Evolutionary conservation across 1,284 basidiomycete species (phyloP).

Genomic region (Sporisorium sorghi): DNA sequence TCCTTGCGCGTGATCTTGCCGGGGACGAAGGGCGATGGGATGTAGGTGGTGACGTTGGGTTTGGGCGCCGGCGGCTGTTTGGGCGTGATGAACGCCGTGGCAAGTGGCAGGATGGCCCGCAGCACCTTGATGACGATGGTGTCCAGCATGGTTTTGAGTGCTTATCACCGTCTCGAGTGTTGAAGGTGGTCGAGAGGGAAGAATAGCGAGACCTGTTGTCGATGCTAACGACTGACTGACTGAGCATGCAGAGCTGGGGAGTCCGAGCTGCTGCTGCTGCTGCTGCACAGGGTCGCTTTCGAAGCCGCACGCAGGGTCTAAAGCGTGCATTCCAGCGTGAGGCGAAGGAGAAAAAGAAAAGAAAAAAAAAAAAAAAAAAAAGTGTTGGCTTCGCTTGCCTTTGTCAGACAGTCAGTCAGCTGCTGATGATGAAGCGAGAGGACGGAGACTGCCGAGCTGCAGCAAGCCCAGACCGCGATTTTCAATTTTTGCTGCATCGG

Average conservation of each 20-base stretch:
- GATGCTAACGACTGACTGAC: too few relatives aligned
- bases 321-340: neutral
- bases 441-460: neutral
- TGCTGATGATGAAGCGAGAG: neutral
- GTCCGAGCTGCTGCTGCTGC: neutral
- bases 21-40: constrained; percentile 43
- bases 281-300: neutral
- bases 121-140: constrained; percentile 33
- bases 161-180: neutral
- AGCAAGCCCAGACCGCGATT: neutral
- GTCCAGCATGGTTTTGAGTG: constrained; percentile 29
- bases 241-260: neutral
- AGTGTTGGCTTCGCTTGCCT: neutral
- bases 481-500: neutral
- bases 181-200: constrained; percentile 2
- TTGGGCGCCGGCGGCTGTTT: constrained; percentile 39
- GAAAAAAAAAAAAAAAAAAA: too few relatives aligned
- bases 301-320: constrained; percentile 4
- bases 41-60: constrained; percentile 36
- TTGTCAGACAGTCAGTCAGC: neutral
- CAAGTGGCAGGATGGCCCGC: constrained; percentile 39
- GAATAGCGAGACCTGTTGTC: too few relatives aligned
- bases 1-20: constrained; percentile 38
- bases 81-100: constrained; percentile 32
- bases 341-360: too few relatives aligned